Percentiles rank a stretch among this genome's conserved stretches.
Conservation (phyloP, 805 yeast genomes). For the Schizosaccharomyces osmophilus region DNA sequence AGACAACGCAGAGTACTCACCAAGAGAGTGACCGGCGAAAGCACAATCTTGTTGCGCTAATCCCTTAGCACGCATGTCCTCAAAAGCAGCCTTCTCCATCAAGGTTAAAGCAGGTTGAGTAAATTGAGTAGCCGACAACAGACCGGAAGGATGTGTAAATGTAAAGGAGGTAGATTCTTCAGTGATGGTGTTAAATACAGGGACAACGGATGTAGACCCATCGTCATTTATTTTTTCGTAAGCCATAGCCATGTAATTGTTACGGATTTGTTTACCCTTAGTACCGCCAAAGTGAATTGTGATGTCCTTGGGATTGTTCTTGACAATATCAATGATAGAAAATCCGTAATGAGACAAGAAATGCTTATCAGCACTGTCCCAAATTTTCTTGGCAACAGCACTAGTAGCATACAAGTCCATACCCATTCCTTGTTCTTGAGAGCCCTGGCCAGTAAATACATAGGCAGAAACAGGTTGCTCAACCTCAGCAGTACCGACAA, state of each 20-base stretch:
- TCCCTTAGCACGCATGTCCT: slow-evolving; percentile 90
- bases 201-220: slow-evolving; percentile 69
- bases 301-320: slow-evolving; percentile 81
- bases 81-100: slow-evolving; percentile 97
- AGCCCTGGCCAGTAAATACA: slow-evolving; percentile 98
- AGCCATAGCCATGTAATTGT: slow-evolving; percentile 88
- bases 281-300: slow-evolving; percentile 96
- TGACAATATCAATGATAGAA: slow-evolving; percentile 86
- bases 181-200: slow-evolving; percentile 79
- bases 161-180: slow-evolving; percentile 63
- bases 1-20: slow-evolving; percentile 94
- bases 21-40: slow-evolving; percentile 97
- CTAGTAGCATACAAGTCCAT: slow-evolving; percentile 88
- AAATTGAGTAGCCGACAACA: slow-evolving; percentile 91
- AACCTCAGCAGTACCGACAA: slow-evolving; percentile 91
- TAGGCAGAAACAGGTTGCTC: slow-evolving; percentile 94
- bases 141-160: slow-evolving; percentile 79
- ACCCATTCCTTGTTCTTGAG: slow-evolving; percentile 99
- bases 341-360: slow-evolving; percentile 86
- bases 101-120: slow-evolving; percentile 97
- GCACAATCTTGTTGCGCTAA: slow-evolving; percentile 77
- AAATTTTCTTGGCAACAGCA: slow-evolving; percentile 76
- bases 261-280: slow-evolving; percentile 72
- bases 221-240: slow-evolving; percentile 78
- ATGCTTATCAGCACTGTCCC: slow-evolving; percentile 95